Conservation (phyloP, 768 basidiomycete species). For the Agrocybe chaxingu region DNA sequence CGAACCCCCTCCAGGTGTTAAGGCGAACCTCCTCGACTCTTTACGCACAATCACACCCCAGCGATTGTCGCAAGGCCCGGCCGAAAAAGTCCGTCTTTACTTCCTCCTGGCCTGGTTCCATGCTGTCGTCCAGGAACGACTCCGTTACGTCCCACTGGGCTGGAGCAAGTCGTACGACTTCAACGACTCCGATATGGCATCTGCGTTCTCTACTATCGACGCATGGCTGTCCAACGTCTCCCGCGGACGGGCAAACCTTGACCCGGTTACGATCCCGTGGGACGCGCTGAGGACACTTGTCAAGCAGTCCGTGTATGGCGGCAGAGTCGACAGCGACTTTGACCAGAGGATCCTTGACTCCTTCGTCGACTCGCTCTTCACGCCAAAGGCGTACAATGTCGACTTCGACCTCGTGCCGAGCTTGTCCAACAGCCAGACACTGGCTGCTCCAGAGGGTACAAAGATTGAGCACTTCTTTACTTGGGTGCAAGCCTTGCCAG, state of each 20-base stretch:
- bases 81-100: slow-evolving; percentile 89
- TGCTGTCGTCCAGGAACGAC: slow-evolving; percentile 93
- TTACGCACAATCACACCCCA: slow-evolving; percentile 68
- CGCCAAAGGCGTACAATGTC: slow-evolving; percentile 83
- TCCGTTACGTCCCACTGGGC: slow-evolving; percentile 93
- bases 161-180: slow-evolving; percentile 98
- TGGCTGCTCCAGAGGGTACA: slow-evolving; percentile 86
- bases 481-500: slow-evolving; percentile 89
- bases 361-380: slow-evolving; percentile 91
- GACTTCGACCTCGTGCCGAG: slow-evolving; percentile 87
- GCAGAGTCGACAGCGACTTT: slow-evolving; percentile 90
- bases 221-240: slow-evolving; percentile 79
- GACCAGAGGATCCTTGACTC: slow-evolving; percentile 91
- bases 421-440: slow-evolving; percentile 48
- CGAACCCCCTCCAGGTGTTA: slow-evolving; percentile 95
- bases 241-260: slow-evolving; percentile 87
- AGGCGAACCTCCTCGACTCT: slow-evolving; percentile 93
- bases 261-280: slow-evolving; percentile 93
- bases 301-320: slow-evolving; percentile 96
- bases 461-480: slow-evolving; percentile 86
- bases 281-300: slow-evolving; percentile 89
- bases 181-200: slow-evolving; percentile 97
- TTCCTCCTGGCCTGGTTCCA: slow-evolving; percentile 99
- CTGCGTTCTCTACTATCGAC: slow-evolving; percentile 90
- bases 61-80: slow-evolving; percentile 80